Conservation (phyloP, 257 asterid genomes). For the Penstemon eatonii region DNA sequence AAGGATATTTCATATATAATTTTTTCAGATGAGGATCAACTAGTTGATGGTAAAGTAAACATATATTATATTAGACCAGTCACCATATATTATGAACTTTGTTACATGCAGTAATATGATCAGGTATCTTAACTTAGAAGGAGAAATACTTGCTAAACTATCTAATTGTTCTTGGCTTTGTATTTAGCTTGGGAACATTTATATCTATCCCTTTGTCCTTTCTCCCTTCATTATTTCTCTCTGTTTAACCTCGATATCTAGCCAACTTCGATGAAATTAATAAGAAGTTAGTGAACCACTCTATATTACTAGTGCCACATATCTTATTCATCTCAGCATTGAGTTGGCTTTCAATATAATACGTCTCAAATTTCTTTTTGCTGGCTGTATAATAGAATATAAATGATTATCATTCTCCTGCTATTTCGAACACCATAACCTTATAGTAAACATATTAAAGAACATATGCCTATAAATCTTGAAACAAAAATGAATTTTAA, state of each 20-base stretch:
- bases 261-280: not conserved
- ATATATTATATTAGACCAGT: not conserved
- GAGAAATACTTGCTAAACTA: slow-evolving; percentile 1
- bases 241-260: not conserved
- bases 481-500: not conserved
- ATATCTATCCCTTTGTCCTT: not conserved
- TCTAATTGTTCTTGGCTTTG: not conserved
- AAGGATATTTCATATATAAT: not conserved
- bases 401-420: not conserved
- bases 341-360: not conserved
- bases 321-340: not conserved
- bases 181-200: not conserved
- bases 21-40: not conserved
- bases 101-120: not conserved
- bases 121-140: not conserved
- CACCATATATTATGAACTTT: not conserved
- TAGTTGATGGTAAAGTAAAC: not conserved
- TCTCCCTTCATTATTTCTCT: not conserved
- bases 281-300: not conserved
- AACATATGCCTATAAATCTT: not conserved
- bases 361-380: slow-evolving; percentile 5
- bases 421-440: not conserved
- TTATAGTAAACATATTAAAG: not conserved
- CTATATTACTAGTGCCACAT: not conserved
- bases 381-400: not conserved